A percentile compares a stretch with the other conserved stretches of the same genome.
These are phyloP conservation scores for Parasarocladium wereldwijsianum DNA, from an alignment of 2,329 filamentous ascomycete genomes.

Conservation along the genomic window DNA sequence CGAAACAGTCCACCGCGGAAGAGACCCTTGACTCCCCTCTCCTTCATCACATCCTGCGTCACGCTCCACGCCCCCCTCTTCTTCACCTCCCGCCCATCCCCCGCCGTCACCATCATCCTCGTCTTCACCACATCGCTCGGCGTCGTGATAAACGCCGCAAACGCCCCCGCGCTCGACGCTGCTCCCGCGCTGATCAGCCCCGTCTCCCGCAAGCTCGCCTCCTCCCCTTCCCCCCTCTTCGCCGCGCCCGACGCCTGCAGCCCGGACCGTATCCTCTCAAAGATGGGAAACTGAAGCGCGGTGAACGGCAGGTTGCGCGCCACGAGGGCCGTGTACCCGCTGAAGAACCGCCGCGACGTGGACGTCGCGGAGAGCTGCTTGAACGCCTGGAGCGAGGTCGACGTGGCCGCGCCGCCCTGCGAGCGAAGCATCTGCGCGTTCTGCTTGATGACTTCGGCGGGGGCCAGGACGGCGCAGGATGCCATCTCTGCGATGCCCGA, in stretches of 20 bases:
- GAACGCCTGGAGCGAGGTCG: constrained; percentile 33
- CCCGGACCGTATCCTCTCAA: constrained; percentile 50
- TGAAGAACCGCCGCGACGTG: constrained; percentile 42
- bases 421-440: constrained; percentile 68
- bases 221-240: constrained; percentile 11
- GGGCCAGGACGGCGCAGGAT: constrained; percentile 74
- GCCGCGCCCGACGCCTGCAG: constrained; percentile 23
- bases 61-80: constrained; percentile 38
- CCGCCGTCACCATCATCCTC: constrained; percentile 64
- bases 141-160: constrained; percentile 72
- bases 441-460: constrained; percentile 83
- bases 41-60: constrained; percentile 46
- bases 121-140: constrained; percentile 87
- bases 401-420: constrained; percentile 10
- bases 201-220: constrained; percentile 41
- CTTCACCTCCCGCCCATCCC: constrained; percentile 12
- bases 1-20: constrained; percentile 65
- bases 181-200: constrained; percentile 57
- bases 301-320: constrained; percentile 79
- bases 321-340: constrained; percentile 68
- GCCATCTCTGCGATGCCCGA: constrained; percentile 69
- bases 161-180: constrained; percentile 57
- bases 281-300: constrained; percentile 76
- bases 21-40: constrained; percentile 57
- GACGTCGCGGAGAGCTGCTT: constrained; percentile 31